Conservation (phyloP, 176 grass and related monocot genomes). For the Saccharum spontaneum region DNA sequence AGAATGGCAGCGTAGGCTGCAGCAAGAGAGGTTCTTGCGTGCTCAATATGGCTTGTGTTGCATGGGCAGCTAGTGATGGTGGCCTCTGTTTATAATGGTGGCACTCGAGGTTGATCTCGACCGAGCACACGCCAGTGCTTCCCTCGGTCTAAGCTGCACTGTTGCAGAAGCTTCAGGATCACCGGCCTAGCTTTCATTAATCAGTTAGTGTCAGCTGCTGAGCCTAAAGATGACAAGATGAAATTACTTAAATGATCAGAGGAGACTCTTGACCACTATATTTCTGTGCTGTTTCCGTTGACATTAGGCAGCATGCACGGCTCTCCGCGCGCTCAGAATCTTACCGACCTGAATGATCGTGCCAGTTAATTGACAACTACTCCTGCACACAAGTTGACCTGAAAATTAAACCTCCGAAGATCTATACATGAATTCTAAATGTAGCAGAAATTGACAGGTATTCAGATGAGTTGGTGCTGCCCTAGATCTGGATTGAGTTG, state of each 20-base stretch:
- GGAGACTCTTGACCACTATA: background rate
- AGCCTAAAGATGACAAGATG: background rate
- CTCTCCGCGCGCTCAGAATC: conserved; percentile 11
- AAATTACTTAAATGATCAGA: too few species aligned
- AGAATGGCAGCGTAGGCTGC: conserved; percentile 4
- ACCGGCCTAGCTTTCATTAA: background rate
- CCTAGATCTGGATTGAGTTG: background rate
- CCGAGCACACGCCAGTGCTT: background rate
- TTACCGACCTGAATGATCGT: conserved; percentile 19
- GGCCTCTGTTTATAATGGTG: conserved; percentile 26
- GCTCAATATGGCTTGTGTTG: background rate
- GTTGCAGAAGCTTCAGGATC: background rate
- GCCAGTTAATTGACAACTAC: background rate
- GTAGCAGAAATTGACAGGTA: background rate
- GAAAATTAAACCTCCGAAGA: conserved; percentile 22
- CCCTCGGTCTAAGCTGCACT: background rate
- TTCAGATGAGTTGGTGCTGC: background rate
- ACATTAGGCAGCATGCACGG: conserved; percentile 5
- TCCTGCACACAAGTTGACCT: background rate
- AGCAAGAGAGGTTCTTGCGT: background rate
- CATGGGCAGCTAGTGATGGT: background rate
- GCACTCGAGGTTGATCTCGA: background rate
- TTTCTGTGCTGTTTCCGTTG: conserved; percentile 6
- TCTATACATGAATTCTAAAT: conserved; percentile 3
- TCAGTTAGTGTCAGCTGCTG: background rate